Percentiles rank a stretch among this genome's conserved stretches.
phyloP scores from a whole-genome alignment of 2,329 filamentous ascomycete genomes.

The Fusarium ramigenum region DNA sequence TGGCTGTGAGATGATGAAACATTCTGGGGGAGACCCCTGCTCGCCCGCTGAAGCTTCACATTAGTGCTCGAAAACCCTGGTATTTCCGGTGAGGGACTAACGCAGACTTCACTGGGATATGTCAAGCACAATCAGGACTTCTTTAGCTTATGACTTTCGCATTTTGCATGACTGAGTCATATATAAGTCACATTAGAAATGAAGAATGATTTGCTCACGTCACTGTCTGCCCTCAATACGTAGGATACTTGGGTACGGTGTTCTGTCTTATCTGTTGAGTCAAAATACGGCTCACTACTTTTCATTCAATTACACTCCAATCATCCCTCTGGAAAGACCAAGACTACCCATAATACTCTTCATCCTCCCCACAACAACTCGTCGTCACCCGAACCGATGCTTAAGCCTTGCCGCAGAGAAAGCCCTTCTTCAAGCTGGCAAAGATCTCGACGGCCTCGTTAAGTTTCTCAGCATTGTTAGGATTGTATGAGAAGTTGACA shows the following conservation, averaged over 20 bases:
- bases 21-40: conserved; percentile 7
- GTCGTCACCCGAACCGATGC: no score
- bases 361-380: background rate
- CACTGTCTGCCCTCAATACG: background rate
- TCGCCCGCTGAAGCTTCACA: background rate
- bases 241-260: background rate
- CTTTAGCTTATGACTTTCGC: background rate
- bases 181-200: background rate
- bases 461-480: conserved; percentile 5
- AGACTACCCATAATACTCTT: background rate
- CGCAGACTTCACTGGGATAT: background rate
- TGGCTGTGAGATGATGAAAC: background rate
- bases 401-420: background rate
- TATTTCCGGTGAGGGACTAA: background rate
- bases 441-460: background rate
- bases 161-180: background rate
- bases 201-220: background rate
- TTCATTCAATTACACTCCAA: background rate
- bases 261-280: background rate
- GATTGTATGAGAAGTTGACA: background rate
- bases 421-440: conserved; percentile 19
- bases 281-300: background rate
- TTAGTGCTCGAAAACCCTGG: conserved; percentile 2
- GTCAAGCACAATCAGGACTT: background rate
- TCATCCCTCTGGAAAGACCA: background rate